Conservation (phyloP, 176 grass and related monocot genomes). For the Aegilops umbellulata region DNA sequence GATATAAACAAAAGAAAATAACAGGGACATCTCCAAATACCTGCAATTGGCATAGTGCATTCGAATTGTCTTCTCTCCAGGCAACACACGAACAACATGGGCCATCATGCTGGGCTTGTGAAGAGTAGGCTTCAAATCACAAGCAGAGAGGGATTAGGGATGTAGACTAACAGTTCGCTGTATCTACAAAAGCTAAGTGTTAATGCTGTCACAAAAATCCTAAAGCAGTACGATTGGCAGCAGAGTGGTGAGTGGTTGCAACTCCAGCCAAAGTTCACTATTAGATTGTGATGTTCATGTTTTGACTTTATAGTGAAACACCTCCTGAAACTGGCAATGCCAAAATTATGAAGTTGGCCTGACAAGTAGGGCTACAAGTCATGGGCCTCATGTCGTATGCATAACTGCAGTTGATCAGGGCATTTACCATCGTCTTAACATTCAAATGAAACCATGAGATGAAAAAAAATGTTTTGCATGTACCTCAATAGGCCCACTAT, state of each 20-base stretch:
- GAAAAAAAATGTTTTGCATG: neutral
- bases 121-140: slow-evolving; percentile 71
- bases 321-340: neutral
- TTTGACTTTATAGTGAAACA: neutral
- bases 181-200: slow-evolving; percentile 14
- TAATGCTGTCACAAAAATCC: neutral
- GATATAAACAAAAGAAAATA: neutral
- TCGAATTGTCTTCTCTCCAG: slow-evolving; percentile 90
- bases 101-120: slow-evolving; percentile 99
- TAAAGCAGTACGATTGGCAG: neutral
- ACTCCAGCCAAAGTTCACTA: neutral
- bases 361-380: neutral
- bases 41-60: slow-evolving; percentile 99
- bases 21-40: slow-evolving; percentile 26
- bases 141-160: slow-evolving; percentile 19
- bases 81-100: slow-evolving; percentile 84
- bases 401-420: neutral
- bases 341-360: slow-evolving; percentile 12
- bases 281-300: neutral
- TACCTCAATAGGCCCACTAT: neutral
- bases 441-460: neutral
- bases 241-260: neutral
- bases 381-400: neutral
- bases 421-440: neutral
- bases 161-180: neutral